Evolutionary conservation across 2,329 filamentous ascomycete species (phyloP).

Genomic region (Hypoxylon sp.): DNA sequence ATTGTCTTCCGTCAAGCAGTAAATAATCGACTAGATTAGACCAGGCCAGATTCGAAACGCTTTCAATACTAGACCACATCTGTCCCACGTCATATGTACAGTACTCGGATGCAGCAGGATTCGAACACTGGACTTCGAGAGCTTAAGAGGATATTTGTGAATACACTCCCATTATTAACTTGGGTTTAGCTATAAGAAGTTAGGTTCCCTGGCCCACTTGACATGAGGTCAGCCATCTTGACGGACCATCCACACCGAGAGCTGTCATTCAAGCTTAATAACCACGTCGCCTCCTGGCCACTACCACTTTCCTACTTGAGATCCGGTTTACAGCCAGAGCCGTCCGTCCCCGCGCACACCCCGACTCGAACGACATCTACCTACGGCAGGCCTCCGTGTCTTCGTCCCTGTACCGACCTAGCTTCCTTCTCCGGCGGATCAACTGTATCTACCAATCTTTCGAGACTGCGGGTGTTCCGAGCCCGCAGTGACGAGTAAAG

Average conservation of each 20-base stretch:
- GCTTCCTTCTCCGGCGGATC: conserved; percentile 20
- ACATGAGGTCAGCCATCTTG: conserved; percentile 47
- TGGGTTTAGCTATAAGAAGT: conserved; percentile 13
- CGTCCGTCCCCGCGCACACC: conserved; percentile 10
- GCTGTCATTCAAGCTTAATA: conserved; percentile 40
- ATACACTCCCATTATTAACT: conserved; percentile 3
- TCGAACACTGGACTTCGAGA: conserved; percentile 27
- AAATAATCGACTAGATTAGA: conserved; percentile 2
- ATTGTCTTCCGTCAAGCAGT: conserved; percentile 15
- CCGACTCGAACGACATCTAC: conserved; percentile 16
- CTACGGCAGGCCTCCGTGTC: conserved; percentile 18
- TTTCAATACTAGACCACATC: conserved; percentile 11
- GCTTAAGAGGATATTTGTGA: conserved; percentile 9
- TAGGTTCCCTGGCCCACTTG: conserved; percentile 37
- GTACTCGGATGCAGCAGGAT: conserved; percentile 30
- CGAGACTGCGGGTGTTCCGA: conserved; percentile 54
- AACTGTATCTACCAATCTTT: conserved; percentile 30
- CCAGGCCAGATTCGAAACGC: conserved; percentile 1
- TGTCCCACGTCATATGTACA: conserved; percentile 28
- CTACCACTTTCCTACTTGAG: conserved; percentile 24
- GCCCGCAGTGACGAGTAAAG: conserved; percentile 56
- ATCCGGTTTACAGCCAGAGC: conserved; percentile 3
- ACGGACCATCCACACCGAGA: conserved; percentile 35
- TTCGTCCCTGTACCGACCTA: neutral
- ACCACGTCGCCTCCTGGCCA: conserved; percentile 31